A percentile compares a stretch with the other conserved stretches of the same genome.
Evolutionary conservation across 2,329 filamentous ascomycete species (phyloP).

Genomic region (Diaporthe vexans): DNA sequence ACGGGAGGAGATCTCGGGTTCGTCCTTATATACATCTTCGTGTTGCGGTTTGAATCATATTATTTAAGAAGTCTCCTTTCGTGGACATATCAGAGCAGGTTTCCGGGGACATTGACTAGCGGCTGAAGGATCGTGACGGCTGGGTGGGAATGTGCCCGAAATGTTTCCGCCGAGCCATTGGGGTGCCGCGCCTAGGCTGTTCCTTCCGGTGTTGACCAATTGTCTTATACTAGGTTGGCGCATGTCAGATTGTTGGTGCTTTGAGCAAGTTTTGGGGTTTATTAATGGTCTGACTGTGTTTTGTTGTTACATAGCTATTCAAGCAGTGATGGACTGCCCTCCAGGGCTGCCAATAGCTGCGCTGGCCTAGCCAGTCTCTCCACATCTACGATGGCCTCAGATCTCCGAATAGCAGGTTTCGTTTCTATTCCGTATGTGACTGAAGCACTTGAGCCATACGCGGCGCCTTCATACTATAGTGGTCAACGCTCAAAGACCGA

Average conservation of each 20-base stretch:
- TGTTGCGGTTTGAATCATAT: neutral
- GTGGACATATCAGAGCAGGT: neutral
- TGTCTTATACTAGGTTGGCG: no score
- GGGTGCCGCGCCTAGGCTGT: neutral
- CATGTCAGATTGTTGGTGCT: neutral
- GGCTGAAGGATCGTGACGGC: conserved; percentile 15
- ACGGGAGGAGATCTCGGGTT: neutral
- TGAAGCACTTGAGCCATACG: no score
- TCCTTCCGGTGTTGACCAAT: neutral
- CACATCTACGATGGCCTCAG: no score
- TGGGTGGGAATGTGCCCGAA: conserved; percentile 9
- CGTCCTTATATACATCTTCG: neutral
- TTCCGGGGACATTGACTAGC: neutral
- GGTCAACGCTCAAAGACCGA: no score
- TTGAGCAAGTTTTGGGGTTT: neutral
- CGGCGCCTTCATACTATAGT: no score
- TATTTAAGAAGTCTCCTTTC: neutral
- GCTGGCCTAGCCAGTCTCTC: no score
- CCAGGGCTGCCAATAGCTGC: no score
- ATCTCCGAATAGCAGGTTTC: no score
- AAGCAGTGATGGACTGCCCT: no score
- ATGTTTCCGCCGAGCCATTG: conserved; percentile 22
- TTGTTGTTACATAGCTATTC: neutral
- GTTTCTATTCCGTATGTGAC: no score
- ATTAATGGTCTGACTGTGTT: neutral